Evolutionary conservation across 2,329 filamentous ascomycete genomes (phyloP), one percentile per base, ranked within the genome.

Genomic region (Alternaria triticina): DNA sequence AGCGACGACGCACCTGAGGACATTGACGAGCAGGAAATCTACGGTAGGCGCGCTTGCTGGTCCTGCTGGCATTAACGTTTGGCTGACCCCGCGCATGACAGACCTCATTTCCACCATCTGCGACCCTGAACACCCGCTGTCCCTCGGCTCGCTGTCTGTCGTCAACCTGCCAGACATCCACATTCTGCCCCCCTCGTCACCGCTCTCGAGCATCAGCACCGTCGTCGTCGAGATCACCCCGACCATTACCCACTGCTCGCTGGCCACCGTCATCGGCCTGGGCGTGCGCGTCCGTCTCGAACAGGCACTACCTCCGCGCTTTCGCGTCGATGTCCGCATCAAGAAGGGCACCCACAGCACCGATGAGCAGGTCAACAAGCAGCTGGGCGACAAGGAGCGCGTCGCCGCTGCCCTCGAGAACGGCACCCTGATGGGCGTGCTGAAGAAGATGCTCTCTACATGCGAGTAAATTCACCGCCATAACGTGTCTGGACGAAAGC

Each of bases 11-110:
- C 84, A 1, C 85, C 89, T 36, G 94, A 98, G 72, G 91, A 92
- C 61, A 97, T 99, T 70, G 96, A 99, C 77, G 93, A 96, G 79
- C 96, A 97, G 80, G 96, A 99, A 81, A 95, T 99, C 45, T 99
- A 95, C 78, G 94, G 93, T 96, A 64, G 55, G 74, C 47, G 51
- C 54, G 55, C 62, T 52, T 27, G n/a, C 15, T 25, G 30, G 23
- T 44, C 28, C 49, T 33, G 30, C 28, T 50, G 17, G 23, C n/a
- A 44, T 55, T 50, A 45, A 30, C 56, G 36, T 23, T 20, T 61
- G 57, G 65, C 74, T 78, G 63, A 79, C 67, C 51, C 61, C 47
- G 56, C 45, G 59, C 62, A 61, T 68, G 65, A 57, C 68, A 96
- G 95, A 99, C 83, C 87, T 99, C 65, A 96, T 99, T 73, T 93